Conservation (phyloP, 179 eudicot species). For the Camellia oleifera region DNA sequence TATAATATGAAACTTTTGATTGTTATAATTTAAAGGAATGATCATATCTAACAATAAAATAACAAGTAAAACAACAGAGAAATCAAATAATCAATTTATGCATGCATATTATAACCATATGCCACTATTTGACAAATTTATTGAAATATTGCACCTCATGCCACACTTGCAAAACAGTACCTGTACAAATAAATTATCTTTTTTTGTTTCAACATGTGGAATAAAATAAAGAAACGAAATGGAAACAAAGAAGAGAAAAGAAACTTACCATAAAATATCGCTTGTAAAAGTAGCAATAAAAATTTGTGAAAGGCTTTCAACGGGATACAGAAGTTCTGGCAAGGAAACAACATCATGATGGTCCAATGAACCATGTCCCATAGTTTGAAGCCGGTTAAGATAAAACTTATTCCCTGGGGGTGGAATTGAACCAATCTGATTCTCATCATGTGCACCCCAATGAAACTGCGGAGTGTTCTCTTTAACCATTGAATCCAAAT, state of each 20-base stretch:
- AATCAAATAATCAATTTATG: no score
- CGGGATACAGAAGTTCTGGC: conserved; percentile 78
- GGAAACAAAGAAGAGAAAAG: background rate
- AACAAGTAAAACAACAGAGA: no score
- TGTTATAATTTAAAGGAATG: background rate
- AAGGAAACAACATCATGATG: conserved; percentile 51
- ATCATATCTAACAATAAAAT: background rate
- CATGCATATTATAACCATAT: no score
- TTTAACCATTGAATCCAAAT: conserved; percentile 19
- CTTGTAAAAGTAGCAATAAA: conserved; percentile 88
- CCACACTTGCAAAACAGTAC: background rate
- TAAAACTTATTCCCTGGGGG: conserved; percentile 77
- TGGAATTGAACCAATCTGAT: conserved; percentile 28
- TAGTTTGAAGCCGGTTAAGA: conserved; percentile 60
- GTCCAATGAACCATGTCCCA: conserved; percentile 35
- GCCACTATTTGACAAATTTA: background rate
- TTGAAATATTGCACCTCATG: background rate
- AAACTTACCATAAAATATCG: conserved; percentile 68
- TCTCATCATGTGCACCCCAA: conserved; percentile 20
- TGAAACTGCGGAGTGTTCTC: conserved; percentile 15
- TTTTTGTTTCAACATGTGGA: background rate
- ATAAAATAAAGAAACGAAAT: background rate
- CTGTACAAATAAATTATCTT: background rate
- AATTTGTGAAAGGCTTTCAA: conserved; percentile 55
- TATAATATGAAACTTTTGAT: background rate